Conservation (phyloP, 1,284 basidiomycete species). For the Stygiomarasmius scandens region DNA sequence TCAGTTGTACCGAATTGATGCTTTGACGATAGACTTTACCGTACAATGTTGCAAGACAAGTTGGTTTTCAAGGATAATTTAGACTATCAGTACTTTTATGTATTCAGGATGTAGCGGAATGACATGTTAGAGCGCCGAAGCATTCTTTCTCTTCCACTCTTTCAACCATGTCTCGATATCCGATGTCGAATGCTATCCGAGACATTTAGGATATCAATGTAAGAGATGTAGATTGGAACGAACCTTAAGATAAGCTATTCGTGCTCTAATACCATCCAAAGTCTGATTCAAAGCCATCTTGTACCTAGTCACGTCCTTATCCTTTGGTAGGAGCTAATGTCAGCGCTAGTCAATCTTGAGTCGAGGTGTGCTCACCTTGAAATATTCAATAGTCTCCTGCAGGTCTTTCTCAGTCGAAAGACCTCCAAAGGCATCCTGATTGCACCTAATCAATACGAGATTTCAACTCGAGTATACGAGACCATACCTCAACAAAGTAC, state of each 20-base stretch:
- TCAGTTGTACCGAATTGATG: too few species aligned
- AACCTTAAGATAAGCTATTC: conserved; percentile 62
- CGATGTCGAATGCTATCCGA: conserved; percentile 50
- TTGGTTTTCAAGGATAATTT: too few species aligned
- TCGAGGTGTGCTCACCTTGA: conserved; percentile 48
- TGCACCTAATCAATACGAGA: neutral
- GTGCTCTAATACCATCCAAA: conserved; percentile 66
- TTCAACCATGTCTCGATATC: conserved; percentile 68
- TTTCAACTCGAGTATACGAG: conserved; percentile 2
- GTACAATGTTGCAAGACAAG: too few species aligned
- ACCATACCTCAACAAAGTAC: conserved; percentile 51
- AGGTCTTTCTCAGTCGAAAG: conserved; percentile 76
- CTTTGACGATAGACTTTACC: too few species aligned
- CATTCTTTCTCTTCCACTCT: conserved; percentile 32
- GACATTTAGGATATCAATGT: conserved; percentile 1
- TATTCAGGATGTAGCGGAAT: too few species aligned
- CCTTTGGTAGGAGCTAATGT: conserved; percentile 34
- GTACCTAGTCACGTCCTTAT: conserved; percentile 68
- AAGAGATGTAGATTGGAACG: neutral
- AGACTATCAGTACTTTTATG: too few species aligned
- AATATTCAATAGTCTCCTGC: conserved; percentile 66
- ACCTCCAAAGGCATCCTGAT: conserved; percentile 58
- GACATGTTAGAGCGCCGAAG: neutral
- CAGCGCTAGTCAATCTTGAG: conserved; percentile 14
- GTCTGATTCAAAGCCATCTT: conserved; percentile 65